These are phyloP conservation scores for Sclerotinia borealis DNA, from an alignment of 2,329 filamentous ascomycete species.

Conservation along the genomic window DNA sequence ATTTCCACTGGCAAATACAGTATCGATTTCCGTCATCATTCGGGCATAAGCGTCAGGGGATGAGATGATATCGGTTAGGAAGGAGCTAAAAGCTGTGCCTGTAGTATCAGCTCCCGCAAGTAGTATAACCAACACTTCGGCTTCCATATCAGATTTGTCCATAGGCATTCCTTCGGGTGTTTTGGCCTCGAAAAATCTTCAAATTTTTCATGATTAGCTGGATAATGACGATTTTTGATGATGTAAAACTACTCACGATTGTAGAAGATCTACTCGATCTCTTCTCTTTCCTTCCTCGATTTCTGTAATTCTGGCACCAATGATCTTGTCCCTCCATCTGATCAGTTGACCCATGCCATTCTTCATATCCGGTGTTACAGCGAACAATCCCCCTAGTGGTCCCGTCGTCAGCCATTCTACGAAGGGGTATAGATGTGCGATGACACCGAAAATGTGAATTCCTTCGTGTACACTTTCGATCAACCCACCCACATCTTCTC, in stretches of 20 bases:
- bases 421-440: slow-evolving; percentile 46
- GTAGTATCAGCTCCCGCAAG: slow-evolving; percentile 7
- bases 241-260: background rate
- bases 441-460: background rate
- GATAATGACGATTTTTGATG: background rate
- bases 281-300: background rate
- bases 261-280: background rate
- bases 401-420: slow-evolving; percentile 49
- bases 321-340: slow-evolving; percentile 4
- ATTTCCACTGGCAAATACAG: background rate
- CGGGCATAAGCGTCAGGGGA: background rate
- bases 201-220: background rate
- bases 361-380: background rate
- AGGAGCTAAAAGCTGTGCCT: background rate
- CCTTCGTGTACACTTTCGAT: slow-evolving; percentile 48
- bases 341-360: slow-evolving; percentile 9
- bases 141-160: background rate
- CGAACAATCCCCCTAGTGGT: slow-evolving; percentile 35
- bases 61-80: background rate
- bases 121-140: slow-evolving; percentile 7
- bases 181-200: background rate
- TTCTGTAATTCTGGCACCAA: background rate
- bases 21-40: background rate
- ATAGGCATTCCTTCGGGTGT: background rate
- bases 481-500: slow-evolving; percentile 45